Evolutionary conservation across 2,329 filamentous ascomycete species (phyloP).

Genomic region (Beauveria brongniartii): DNA sequence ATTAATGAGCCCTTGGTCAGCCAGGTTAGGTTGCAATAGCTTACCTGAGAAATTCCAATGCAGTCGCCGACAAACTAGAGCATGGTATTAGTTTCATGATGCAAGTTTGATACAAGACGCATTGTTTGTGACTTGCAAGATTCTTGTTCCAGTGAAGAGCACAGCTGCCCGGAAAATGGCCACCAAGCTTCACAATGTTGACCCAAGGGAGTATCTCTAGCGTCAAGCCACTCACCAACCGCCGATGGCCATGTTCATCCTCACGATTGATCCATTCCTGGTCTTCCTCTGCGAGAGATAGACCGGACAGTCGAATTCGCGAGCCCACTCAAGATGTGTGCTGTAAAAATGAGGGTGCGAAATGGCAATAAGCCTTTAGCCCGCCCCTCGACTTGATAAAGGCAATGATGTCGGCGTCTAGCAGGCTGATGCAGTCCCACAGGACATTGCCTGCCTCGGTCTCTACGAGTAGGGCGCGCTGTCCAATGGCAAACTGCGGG

Average conservation of each 20-base stretch:
- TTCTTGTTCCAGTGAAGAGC: conserved; percentile 54
- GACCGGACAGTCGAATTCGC: conserved; percentile 59
- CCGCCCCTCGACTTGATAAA: conserved; percentile 55
- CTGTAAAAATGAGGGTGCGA: conserved; percentile 79
- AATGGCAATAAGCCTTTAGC: conserved; percentile 61
- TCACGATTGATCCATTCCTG: conserved; percentile 50
- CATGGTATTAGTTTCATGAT: neutral
- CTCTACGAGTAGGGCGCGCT: conserved; percentile 61
- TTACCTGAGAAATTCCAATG: conserved; percentile 10
- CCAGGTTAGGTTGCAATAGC: neutral
- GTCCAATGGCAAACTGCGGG: conserved; percentile 64
- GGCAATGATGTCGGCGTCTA: conserved; percentile 56
- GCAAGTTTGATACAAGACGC: neutral
- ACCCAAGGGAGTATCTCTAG: conserved; percentile 37
- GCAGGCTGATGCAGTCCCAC: conserved; percentile 68
- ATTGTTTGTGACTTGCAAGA: conserved; percentile 26
- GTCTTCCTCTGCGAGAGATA: conserved; percentile 62
- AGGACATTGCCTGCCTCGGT: conserved; percentile 63
- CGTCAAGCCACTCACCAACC: conserved; percentile 37
- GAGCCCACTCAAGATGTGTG: conserved; percentile 67
- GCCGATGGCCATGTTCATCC: conserved; percentile 28
- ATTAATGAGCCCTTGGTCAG: neutral
- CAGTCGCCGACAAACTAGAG: conserved; percentile 10
- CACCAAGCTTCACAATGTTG: conserved; percentile 62
- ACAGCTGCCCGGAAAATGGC: conserved; percentile 71